Conservation (phyloP, 164 flowering plant species). For the Vitis cinerea region DNA sequence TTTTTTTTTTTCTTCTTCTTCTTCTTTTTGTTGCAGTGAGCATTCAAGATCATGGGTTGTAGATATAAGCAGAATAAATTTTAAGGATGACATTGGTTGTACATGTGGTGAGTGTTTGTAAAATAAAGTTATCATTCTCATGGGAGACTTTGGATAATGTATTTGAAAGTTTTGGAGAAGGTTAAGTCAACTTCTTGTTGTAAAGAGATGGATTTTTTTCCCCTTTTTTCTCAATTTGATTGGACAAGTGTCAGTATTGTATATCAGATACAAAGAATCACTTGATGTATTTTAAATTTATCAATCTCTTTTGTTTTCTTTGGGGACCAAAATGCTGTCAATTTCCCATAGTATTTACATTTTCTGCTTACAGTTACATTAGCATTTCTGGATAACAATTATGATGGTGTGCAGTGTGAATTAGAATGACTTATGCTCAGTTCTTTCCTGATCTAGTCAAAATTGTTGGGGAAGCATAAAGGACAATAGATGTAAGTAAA, state of each 20-base stretch:
- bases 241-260: not conserved
- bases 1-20: no score
- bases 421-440: not conserved
- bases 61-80: not conserved
- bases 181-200: not conserved
- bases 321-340: not conserved
- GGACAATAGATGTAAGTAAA: not conserved
- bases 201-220: not conserved
- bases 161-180: not conserved
- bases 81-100: not conserved
- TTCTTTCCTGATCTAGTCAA: not conserved
- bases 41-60: not conserved
- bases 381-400: not conserved
- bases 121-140: not conserved
- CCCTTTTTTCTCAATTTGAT: not conserved
- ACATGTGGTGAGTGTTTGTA: not conserved
- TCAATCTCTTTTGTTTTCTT: not conserved
- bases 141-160: not conserved
- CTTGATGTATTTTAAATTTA: not conserved
- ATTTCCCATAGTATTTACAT: not conserved
- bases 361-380: not conserved
- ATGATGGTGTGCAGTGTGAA: no score
- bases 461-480: not conserved
- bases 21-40: no score
- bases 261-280: not conserved